Evolutionary conservation across 306 rosid species (phyloP).

Genomic region (Hippophae gyantsensis): DNA sequence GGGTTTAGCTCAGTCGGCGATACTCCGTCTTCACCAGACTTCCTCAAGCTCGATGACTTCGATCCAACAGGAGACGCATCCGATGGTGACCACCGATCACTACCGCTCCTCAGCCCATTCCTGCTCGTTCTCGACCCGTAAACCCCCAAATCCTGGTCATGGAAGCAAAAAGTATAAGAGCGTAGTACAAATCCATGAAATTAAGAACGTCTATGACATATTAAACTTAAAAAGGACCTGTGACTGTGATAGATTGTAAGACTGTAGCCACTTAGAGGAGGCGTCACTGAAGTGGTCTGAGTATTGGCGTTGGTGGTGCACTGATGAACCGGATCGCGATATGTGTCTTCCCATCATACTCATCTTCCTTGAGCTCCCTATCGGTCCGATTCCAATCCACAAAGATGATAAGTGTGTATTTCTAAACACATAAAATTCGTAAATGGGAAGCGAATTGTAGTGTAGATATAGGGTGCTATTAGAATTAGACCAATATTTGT

Average conservation of each 20-base stretch:
- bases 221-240: not conserved
- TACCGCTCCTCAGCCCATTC: constrained; percentile 3
- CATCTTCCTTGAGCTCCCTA: constrained; percentile 20
- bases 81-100: constrained; percentile 10
- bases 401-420: not conserved
- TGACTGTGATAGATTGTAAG: constrained; percentile 51
- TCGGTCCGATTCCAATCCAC: not conserved
- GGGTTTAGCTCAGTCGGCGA: constrained; percentile 39
- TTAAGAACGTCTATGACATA: not conserved
- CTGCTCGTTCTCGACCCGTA: constrained; percentile 26
- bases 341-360: constrained; percentile 44
- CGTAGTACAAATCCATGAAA: not conserved
- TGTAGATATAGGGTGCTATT: not conserved
- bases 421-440: not conserved
- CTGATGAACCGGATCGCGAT: constrained; percentile 46
- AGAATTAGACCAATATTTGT: not conserved
- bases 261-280: constrained; percentile 48
- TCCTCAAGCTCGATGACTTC: constrained; percentile 70
- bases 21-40: constrained; percentile 48
- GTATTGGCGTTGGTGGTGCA: constrained; percentile 59
- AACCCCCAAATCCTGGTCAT: constrained; percentile 47
- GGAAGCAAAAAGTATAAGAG: not conserved
- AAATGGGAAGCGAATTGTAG: not conserved
- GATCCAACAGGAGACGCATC: constrained; percentile 15
- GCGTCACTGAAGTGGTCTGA: constrained; percentile 50